Evolutionary conservation across 345 rosid species (phyloP), one percentile per base, ranked within the genome.

Genomic region (Eucalyptus brandiana): DNA sequence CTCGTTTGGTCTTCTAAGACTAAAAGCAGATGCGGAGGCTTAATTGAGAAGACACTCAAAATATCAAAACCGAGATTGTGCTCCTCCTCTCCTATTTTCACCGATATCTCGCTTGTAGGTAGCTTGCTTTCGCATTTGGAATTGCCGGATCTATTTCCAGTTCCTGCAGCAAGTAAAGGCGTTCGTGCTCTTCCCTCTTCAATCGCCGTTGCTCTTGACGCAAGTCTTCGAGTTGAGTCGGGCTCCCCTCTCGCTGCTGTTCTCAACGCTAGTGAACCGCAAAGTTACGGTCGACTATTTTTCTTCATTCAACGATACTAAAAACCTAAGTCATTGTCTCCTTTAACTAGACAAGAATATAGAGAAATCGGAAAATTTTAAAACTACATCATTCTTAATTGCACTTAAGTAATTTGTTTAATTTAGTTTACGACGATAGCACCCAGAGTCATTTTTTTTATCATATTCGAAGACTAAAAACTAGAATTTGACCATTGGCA

Each of bases 361-460:
- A 8, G 12, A 67, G 19, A 67, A 32, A 67, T 62, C 18, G 18
- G 69, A 62, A 65, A n/a, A 65, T n/a, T 30, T 4, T n/a, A 30
- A n/a, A 23, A 24, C 62, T 65, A 67, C 40, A 7, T 26, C 67
- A 62, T 67, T 18, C 2, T 67, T 67, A 67, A n/a, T 16, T 4
- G 40, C 40, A 67, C 80, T 9, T 15, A 67, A 16, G 12, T 32
- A 15, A 67, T 67, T 32, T 32, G 3, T 67, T 67, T 32, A 26
- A 60, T 0, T 28, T 60, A 28, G 17, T 60, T 60, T 60, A 28
- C 0, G 1, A 24, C 3, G 2, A 9, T 4, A 60, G n/a, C 2
- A 60, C 67, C 32, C 67, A 26, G 2, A 12, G 30, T 58, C 65
- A 58, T 58, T 24, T 58, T 26, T 17, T 60, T 60, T 60, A 32